phyloP scores from a whole-genome alignment of 306 rosid genomes.

The Acacia crassicarpa region DNA sequence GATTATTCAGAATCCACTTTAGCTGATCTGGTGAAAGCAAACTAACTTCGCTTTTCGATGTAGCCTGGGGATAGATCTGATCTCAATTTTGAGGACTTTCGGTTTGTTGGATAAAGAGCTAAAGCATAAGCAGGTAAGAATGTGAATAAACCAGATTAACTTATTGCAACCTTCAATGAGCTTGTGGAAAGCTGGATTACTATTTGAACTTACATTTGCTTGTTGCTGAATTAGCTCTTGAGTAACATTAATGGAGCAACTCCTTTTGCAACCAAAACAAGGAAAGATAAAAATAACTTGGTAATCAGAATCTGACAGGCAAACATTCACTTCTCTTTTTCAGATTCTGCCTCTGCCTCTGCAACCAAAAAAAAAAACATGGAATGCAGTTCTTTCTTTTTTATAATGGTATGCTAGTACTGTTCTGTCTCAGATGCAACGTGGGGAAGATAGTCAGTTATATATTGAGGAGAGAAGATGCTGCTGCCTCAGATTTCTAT shows the following conservation, averaged over 20 bases:
- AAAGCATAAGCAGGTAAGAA: neutral
- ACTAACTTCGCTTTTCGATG: constrained; percentile 21
- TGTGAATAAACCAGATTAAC: neutral
- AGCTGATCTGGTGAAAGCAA: constrained; percentile 39
- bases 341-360: neutral
- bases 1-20: constrained; percentile 22
- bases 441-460: neutral
- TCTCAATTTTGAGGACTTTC: neutral
- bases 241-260: neutral
- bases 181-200: neutral
- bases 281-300: neutral
- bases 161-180: neutral
- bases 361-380: neutral
- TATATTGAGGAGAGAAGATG: neutral
- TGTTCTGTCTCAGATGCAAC: neutral
- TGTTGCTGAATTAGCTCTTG: neutral
- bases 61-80: neutral
- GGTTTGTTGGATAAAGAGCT: neutral
- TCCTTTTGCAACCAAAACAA: neutral
- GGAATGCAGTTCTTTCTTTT: neutral
- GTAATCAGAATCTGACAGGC: neutral
- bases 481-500: neutral
- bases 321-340: neutral
- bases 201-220: neutral
- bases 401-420: neutral